Conservation (phyloP, 2,329 filamentous ascomycete species). For the Bipolaris victoriae region DNA sequence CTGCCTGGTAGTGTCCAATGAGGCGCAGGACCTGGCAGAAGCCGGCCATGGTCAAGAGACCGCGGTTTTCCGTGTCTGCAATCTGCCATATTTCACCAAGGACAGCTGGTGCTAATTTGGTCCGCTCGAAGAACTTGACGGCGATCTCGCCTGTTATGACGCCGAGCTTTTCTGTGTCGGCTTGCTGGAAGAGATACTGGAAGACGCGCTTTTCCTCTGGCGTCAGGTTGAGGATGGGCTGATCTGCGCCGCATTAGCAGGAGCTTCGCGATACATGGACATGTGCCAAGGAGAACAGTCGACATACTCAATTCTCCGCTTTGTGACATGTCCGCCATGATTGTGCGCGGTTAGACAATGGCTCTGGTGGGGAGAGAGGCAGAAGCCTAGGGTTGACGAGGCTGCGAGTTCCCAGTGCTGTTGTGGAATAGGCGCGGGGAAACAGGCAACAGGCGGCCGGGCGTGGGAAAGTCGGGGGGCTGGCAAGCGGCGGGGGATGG, state of each 20-base stretch:
- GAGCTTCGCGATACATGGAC: constrained; percentile 5
- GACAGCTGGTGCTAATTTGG: constrained; percentile 80
- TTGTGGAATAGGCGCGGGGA: constrained; percentile 36
- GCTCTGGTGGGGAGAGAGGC: constrained; percentile 23
- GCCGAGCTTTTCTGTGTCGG: constrained; percentile 88
- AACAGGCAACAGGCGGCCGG: constrained; percentile 35
- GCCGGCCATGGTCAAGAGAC: constrained; percentile 87
- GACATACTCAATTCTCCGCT: constrained; percentile 47
- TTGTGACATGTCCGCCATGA: constrained; percentile 46
- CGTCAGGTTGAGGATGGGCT: constrained; percentile 78
- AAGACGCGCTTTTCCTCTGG: constrained; percentile 93
- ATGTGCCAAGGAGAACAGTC: not conserved
- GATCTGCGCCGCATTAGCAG: constrained; percentile 35
- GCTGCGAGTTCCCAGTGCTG: constrained; percentile 39
- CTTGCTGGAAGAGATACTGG: constrained; percentile 89
- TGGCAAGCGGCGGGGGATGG: constrained; percentile 19
- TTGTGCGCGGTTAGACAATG: constrained; percentile 27
- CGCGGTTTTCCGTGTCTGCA: constrained; percentile 94
- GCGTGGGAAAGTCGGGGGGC: constrained; percentile 28
- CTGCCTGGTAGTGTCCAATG: constrained; percentile 93
- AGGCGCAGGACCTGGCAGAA: constrained; percentile 92
- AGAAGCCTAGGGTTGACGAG: constrained; percentile 35
- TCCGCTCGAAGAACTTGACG: constrained; percentile 98
- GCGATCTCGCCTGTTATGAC: constrained; percentile 96
- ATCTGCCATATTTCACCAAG: constrained; percentile 99